Conservation (phyloP, 192 early-diverging fungal genomes). For the Coemansia sp. region DNA sequence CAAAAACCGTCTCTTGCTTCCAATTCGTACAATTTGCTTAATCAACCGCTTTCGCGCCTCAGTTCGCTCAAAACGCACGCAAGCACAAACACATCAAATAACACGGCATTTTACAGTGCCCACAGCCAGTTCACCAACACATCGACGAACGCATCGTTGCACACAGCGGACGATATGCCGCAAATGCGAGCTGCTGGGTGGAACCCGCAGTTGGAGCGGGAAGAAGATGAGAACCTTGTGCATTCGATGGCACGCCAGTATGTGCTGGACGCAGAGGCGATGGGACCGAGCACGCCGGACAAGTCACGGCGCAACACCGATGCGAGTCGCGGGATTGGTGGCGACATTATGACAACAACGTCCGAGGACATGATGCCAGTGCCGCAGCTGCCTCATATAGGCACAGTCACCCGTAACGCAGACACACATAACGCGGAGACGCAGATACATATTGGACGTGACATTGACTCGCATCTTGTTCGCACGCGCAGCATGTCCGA, state of each 20-base stretch:
- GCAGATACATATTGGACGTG: slow-evolving; percentile 2
- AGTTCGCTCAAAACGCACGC: slow-evolving; percentile 21
- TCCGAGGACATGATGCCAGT: slow-evolving; percentile 26
- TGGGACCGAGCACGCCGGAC: slow-evolving; percentile 38
- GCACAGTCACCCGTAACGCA: neutral
- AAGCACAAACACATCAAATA: slow-evolving; percentile 22
- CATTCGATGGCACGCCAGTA: slow-evolving; percentile 45
- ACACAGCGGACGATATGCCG: slow-evolving; percentile 24
- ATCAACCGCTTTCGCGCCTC: slow-evolving; percentile 20
- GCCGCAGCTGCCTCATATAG: slow-evolving; percentile 11
- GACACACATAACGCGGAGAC: too few relatives aligned
- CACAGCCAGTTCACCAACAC: slow-evolving; percentile 13
- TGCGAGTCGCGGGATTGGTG: slow-evolving; percentile 14
- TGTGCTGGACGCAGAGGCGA: slow-evolving; percentile 43
- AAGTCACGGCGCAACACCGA: slow-evolving; percentile 36
- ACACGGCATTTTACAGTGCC: slow-evolving; percentile 48
- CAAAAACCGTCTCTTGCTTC: neutral
- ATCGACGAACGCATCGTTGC: slow-evolving; percentile 16
- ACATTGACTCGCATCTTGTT: slow-evolving; percentile 14
- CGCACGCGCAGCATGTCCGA: slow-evolving; percentile 6
- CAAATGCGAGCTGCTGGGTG: neutral
- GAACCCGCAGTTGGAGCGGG: neutral
- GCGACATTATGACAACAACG: slow-evolving; percentile 16
- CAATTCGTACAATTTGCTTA: slow-evolving; percentile 7
- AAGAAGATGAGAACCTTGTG: slow-evolving; percentile 29